Conservation (phyloP, 257 asterid species). For the Nicotiana undulata region DNA sequence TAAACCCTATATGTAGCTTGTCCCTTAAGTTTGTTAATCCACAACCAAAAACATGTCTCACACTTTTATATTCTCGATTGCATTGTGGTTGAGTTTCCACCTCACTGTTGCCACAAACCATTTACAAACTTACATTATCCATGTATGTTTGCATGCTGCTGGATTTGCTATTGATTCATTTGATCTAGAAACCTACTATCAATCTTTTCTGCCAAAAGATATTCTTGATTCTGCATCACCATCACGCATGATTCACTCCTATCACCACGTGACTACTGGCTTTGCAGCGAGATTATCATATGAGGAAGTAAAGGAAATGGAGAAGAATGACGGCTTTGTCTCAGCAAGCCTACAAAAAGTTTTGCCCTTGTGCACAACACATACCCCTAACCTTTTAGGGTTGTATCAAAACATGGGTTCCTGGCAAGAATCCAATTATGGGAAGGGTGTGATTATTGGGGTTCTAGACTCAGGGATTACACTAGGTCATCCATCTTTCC, state of each 20-base stretch:
- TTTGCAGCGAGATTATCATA: not conserved
- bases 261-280: not conserved
- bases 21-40: no score
- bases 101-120: not conserved
- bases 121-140: conserved; percentile 13
- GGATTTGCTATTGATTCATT: no score
- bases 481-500: no score
- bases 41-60: no score
- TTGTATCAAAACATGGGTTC: not conserved
- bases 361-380: conserved; percentile 7
- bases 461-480: no score
- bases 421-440: no score
- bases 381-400: conserved; percentile 8
- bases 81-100: not conserved
- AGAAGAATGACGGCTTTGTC: conserved; percentile 5
- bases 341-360: not conserved
- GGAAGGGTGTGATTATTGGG: no score
- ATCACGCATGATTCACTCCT: not conserved
- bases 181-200: not conserved
- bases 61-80: not conserved
- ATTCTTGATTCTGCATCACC: not conserved
- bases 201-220: not conserved
- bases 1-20: no score
- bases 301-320: conserved; percentile 7
- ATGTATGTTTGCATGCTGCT: not conserved